A percentile compares a stretch with the other conserved stretches of the same genome.
Conservation (phyloP, 2,329 filamentous ascomycete genomes). For the Pseudocercospora ulei region DNA sequence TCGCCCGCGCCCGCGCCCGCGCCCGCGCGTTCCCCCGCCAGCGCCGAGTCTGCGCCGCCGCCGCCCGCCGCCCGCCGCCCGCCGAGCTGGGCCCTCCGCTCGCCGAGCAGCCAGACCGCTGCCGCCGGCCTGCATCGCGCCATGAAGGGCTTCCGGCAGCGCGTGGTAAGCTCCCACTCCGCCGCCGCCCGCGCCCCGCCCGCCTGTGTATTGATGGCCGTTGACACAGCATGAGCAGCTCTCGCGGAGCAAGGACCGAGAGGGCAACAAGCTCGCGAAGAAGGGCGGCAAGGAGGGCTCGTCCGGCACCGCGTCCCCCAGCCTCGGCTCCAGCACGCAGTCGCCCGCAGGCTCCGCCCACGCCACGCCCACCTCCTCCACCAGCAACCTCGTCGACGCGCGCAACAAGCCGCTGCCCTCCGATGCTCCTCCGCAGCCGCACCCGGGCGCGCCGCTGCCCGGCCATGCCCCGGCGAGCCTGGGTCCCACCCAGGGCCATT, state of each 20-base stretch:
- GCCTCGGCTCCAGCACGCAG: conserved; percentile 45
- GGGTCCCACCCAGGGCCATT: conserved; percentile 21
- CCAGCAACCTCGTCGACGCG: conserved; percentile 72
- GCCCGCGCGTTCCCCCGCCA: too few species aligned
- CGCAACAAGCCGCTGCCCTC: conserved; percentile 69
- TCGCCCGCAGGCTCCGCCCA: conserved; percentile 54
- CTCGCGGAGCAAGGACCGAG: conserved; percentile 56
- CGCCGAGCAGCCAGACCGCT: conserved; percentile 26
- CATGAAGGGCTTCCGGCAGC: conserved; percentile 97
- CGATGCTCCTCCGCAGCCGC: conserved; percentile 34
- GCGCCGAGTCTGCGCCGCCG: too few species aligned
- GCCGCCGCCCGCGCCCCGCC: conserved; percentile 20
- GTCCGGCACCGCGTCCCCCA: conserved; percentile 68
- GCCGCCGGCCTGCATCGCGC: conserved; percentile 20
- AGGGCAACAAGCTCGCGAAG: conserved; percentile 60
- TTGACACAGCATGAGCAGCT: conserved; percentile 62
- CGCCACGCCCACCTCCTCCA: conserved; percentile 77
- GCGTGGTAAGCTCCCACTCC: conserved; percentile 63
- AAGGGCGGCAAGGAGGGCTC: conserved; percentile 44
- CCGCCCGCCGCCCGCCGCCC: conserved; percentile 16
- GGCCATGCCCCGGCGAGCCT: conserved; percentile 23
- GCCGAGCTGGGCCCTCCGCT: conserved; percentile 25
- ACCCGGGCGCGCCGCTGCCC: conserved; percentile 40
- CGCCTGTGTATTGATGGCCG: conserved; percentile 23
- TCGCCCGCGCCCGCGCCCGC: too few species aligned